These are phyloP conservation scores for Thalassiosira mediterranea DNA, from an alignment of 352 stramenopile genomes.

Conservation along the genomic window DNA sequence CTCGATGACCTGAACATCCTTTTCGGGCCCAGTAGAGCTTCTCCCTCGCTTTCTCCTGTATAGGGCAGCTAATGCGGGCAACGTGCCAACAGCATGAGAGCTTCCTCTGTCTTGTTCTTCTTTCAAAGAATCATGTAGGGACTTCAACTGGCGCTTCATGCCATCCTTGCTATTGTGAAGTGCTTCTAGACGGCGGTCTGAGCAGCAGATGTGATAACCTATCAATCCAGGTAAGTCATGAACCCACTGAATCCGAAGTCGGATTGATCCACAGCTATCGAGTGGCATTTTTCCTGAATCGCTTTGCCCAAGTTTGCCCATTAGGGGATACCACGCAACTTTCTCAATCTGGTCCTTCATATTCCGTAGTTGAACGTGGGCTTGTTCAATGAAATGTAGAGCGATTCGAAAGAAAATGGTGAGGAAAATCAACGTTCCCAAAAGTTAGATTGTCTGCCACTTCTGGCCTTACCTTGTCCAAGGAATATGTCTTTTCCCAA, in stretches of 20 bases:
- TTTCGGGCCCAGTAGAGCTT: conserved; percentile 5
- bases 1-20: conserved; percentile 7
- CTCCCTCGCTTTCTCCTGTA: conserved; percentile 42
- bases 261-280: conserved; percentile 74
- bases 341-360: conserved; percentile 75
- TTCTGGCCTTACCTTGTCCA: too few relatives aligned
- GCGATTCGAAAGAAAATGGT: too few relatives aligned
- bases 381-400: too few relatives aligned
- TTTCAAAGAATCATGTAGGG: conserved; percentile 41
- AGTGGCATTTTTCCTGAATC: conserved; percentile 67
- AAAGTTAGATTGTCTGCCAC: too few relatives aligned
- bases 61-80: conserved; percentile 46
- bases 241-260: conserved; percentile 81
- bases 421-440: too few relatives aligned
- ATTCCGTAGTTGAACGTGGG: conserved; percentile 68
- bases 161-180: conserved; percentile 44
- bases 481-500: conserved; percentile 74
- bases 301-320: conserved; percentile 70
- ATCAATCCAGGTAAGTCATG: conserved; percentile 69
- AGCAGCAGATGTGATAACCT: conserved; percentile 75
- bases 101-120: conserved; percentile 44
- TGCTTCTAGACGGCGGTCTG: conserved; percentile 62
- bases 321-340: conserved; percentile 83
- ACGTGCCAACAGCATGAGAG: conserved; percentile 12
- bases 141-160: conserved; percentile 55